These are phyloP conservation scores for Carnegiea gigantea DNA, from an alignment of 179 eudicot genomes.

Conservation along the genomic window DNA sequence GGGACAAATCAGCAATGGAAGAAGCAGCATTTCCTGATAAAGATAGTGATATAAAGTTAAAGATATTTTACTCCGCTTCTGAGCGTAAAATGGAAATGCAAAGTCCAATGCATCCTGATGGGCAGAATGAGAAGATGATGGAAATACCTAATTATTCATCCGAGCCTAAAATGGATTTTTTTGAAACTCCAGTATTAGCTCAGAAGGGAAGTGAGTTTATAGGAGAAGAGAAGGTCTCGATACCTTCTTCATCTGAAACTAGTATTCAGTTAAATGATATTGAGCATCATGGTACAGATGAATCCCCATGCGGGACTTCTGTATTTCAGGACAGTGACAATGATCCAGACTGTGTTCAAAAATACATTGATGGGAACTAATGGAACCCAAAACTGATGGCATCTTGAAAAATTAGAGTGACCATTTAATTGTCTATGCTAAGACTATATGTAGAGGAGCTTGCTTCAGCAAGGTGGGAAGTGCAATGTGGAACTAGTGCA, in stretches of 20 bases:
- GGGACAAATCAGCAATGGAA: too few relatives aligned
- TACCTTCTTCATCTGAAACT: too few relatives aligned
- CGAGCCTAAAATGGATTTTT: constrained; percentile 21
- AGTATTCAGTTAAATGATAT: constrained; percentile 11
- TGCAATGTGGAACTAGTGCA: constrained; percentile 35
- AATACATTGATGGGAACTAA: constrained; percentile 25
- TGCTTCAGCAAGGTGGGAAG: constrained; percentile 32
- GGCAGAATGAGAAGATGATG: constrained; percentile 21
- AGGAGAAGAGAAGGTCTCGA: too few relatives aligned
- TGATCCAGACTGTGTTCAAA: constrained; percentile 25
- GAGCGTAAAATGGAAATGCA: neutral
- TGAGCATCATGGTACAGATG: neutral
- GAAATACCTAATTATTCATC: constrained; percentile 15
- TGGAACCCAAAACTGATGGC: constrained; percentile 27
- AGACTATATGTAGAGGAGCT: constrained; percentile 28
- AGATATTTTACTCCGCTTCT: too few relatives aligned
- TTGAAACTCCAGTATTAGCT: constrained; percentile 24
- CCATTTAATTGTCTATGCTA: constrained; percentile 25
- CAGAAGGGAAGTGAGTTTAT: constrained; percentile 5
- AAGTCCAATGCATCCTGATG: constrained; percentile 20
- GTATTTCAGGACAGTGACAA: constrained; percentile 22
- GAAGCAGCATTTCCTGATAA: too few relatives aligned
- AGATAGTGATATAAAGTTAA: too few relatives aligned
- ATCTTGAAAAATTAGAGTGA: constrained; percentile 25
- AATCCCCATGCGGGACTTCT: constrained; percentile 17